Conservation (phyloP, 2,329 filamentous ascomycete genomes). For the Pseudogymnoascus sp. region DNA sequence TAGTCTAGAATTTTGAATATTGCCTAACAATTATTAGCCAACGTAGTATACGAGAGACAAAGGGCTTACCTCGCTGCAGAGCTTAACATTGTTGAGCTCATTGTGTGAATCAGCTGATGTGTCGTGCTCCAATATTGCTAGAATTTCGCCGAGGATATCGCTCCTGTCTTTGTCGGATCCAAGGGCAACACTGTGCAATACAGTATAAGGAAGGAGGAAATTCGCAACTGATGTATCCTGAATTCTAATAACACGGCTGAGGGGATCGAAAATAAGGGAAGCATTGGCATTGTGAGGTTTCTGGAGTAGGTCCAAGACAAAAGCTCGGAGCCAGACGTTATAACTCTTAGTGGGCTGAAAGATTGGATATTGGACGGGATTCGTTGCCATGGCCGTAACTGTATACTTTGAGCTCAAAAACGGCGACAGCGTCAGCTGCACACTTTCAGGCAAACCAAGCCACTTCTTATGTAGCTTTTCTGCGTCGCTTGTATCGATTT, state of each 20-base stretch:
- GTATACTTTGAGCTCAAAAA: slow-evolving; percentile 80
- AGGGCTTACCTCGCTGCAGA: slow-evolving; percentile 71
- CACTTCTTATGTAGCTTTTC: slow-evolving; percentile 65
- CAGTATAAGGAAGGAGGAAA: slow-evolving; percentile 82
- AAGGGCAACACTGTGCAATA: slow-evolving; percentile 74
- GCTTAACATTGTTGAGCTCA: slow-evolving; percentile 67
- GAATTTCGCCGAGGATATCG: slow-evolving; percentile 65
- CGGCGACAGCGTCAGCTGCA: slow-evolving; percentile 76
- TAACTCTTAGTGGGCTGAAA: slow-evolving; percentile 60
- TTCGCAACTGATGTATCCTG: slow-evolving; percentile 80
- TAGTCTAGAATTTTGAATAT: slow-evolving; percentile 91
- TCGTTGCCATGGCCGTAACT: slow-evolving; percentile 54
- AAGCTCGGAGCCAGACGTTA: slow-evolving; percentile 69
- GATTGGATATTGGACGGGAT: slow-evolving; percentile 59
- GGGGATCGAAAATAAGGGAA: slow-evolving; percentile 68
- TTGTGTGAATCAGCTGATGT: slow-evolving; percentile 43
- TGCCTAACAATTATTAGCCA: slow-evolving; percentile 46
- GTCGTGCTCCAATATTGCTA: slow-evolving; percentile 60
- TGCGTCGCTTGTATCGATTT: slow-evolving; percentile 40
- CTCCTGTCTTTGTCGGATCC: slow-evolving; percentile 55
- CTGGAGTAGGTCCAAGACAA: slow-evolving; percentile 75
- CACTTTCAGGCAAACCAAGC: slow-evolving; percentile 66
- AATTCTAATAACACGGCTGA: slow-evolving; percentile 74
- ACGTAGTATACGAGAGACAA: not conserved
- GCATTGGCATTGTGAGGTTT: slow-evolving; percentile 69